Base-by-base conservation (phyloP, 306 rosid species). In the Argentina anserina region DNA sequence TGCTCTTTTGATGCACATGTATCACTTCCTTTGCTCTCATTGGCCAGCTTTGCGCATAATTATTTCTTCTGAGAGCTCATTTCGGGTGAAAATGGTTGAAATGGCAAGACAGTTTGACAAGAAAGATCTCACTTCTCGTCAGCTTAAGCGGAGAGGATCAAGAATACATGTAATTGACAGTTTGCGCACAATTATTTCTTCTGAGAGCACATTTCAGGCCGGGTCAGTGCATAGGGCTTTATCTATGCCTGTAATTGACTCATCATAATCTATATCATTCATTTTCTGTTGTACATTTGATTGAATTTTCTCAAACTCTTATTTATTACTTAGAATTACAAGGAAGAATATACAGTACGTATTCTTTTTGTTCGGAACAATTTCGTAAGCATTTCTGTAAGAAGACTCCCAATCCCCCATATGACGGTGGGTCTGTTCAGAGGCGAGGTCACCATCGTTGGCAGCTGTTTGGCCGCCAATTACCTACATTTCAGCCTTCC, bases 31-130 rank as follows among this genome's bases (percentile, higher is more conserved):
- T 3, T 45, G 25, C 52, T 49, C 59, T 9, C 47, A 75, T 0
- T n/a, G 68, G 80, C 66, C 65, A 13, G 21, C 75, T 33, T 33
- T 71, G 62, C 42, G 49, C 13, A 36, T 29, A 25, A 71, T 10
- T 39, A 6, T 20, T 66, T 12, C 74, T n/a, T 21, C 59, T 6
- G 53, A 45, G n/a, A 28, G 21, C 23, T 45, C 67, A 34, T 7
- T 58, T 65, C 25, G 76, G 74, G 50, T 21, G 4, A 58, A 25
- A 53, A 3, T 75, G 39, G 39, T 42, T 52, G 12, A 18, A 70
- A 37, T 78, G 40, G 76, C 58, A 46, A 77, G 63, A 56, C 72
- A 64, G 58, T 73, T 77, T 46, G 67, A 77, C 40, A 50, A 7
- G 34, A 60, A 49, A 60, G 46, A 61, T 66, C 9, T 63, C 46